Conservation (phyloP, 1,284 basidiomycete species). For the Xerocomus nothofagi region DNA sequence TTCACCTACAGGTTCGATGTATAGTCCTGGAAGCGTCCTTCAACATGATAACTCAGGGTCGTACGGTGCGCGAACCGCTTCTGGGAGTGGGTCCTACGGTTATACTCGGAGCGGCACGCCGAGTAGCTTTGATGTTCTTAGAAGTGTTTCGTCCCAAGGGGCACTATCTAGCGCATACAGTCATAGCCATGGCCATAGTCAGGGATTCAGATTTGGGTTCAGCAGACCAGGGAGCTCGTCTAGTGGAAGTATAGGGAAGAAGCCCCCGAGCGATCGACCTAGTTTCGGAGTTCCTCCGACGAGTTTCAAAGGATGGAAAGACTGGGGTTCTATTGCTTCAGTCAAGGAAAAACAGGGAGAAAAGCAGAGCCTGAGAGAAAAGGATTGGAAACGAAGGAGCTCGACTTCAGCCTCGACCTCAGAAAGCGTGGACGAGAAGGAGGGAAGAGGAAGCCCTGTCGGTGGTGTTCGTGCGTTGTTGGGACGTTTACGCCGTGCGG, state of each 20-base stretch:
- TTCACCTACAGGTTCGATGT: constrained; percentile 23
- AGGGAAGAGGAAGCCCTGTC: constrained; percentile 23
- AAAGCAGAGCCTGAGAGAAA: constrained; percentile 19
- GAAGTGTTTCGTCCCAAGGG: constrained; percentile 35
- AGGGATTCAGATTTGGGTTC: constrained; percentile 24
- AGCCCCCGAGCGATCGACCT: constrained; percentile 5
- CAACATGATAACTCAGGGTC: constrained; percentile 24
- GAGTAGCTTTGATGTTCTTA: constrained; percentile 28
- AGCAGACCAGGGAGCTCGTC: constrained; percentile 18
- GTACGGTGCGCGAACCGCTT: constrained; percentile 17
- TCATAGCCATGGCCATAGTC: constrained; percentile 17
- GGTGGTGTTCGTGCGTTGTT: constrained; percentile 28
- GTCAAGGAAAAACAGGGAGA: constrained; percentile 21
- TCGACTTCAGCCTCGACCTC: constrained; percentile 16
- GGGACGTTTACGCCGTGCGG: constrained; percentile 28
- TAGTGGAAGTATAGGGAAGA: constrained; percentile 21
- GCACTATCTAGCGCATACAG: constrained; percentile 27
- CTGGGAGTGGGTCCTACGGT: constrained; percentile 28
- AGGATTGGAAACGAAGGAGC: constrained; percentile 18
- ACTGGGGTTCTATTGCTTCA: constrained; percentile 18
- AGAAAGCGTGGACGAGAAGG: constrained; percentile 29
- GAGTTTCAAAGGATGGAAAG: constrained; percentile 30
- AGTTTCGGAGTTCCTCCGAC: constrained; percentile 29
- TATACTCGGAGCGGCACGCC: constrained; percentile 28
- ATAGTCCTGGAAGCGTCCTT: constrained; percentile 18